Base-by-base conservation (phyloP, 805 yeast species). In the Pichia ethanolica region DNA sequence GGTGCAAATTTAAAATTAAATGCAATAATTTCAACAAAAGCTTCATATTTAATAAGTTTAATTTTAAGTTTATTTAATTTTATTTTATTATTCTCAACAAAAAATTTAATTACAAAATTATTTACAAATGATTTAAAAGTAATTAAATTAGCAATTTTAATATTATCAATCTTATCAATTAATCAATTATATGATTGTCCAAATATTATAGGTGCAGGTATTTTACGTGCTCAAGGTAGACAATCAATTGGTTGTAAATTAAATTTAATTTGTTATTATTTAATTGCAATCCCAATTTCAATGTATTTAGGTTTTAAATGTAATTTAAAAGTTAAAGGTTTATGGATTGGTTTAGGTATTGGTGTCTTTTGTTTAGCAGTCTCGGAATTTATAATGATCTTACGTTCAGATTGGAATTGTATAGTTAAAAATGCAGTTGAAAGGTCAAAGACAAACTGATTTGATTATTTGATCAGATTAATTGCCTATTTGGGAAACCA, bases 241-340 rank as follows among this genome's bases (percentile, higher is more conserved):
- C 80, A 75, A 54, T 65, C 68, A 46, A 70, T 75, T 45, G 79
- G 79, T 3, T 75, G 79, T 7, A 61, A 63, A 47, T 57, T 74
- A 45, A 74, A 73, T 57, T 53, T 75, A 30, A 57, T 81, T 14
- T 72, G 81, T 0, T 85, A 85, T 64, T 85, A 85, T 62, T 70
- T 74, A 4, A 63, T 82, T 53, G 89, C 85, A 1, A 64, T 83
- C 45, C 90, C 90, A 0, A 54, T 80, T 25, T 81, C 85, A 0
- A 65, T 80, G 20, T 57, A 72, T n/a, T 66, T 83, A 13, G 79
- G 86, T 9, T 75, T 75, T 55, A 56, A 61, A 11, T 66, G 65
- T 13, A 69, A 70, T 20, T 60, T 73, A 49, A 72, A 73, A 37
- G 53, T 54, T 7, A 38, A 49, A 28, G 61, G 61, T 5, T 45